Evolutionary conservation across 805 yeast genomes (phyloP).

Genomic region (Teunomyces cretensis): DNA sequence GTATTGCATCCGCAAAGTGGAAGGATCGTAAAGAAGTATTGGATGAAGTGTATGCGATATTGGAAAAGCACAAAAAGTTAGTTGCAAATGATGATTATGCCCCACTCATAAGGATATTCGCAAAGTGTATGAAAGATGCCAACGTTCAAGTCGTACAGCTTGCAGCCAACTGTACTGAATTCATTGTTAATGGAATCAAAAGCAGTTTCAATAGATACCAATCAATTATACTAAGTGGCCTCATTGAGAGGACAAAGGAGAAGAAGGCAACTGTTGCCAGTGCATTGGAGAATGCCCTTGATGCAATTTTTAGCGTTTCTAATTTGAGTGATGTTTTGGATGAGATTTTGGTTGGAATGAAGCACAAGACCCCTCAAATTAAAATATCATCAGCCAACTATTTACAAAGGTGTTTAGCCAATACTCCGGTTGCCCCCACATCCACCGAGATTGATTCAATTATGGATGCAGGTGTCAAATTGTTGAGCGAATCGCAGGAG

Average conservation of each 20-base stretch:
- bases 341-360: conserved; percentile 57
- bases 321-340: conserved; percentile 58
- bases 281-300: conserved; percentile 65
- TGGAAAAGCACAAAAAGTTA: conserved; percentile 55
- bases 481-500: conserved; percentile 81
- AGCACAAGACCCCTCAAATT: conserved; percentile 81
- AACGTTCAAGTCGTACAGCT: conserved; percentile 82
- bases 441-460: conserved; percentile 56
- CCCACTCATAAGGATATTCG: conserved; percentile 58
- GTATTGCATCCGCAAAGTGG: conserved; percentile 73
- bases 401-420: conserved; percentile 60
- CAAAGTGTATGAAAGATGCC: conserved; percentile 82
- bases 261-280: conserved; percentile 77
- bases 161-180: conserved; percentile 66
- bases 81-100: conserved; percentile 62
- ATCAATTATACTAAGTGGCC: conserved; percentile 51
- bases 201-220: conserved; percentile 55
- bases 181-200: conserved; percentile 66
- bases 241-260: conserved; percentile 84
- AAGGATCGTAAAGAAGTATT: conserved; percentile 86
- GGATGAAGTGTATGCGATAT: conserved; percentile 54
- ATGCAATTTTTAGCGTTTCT: conserved; percentile 55
- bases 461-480: conserved; percentile 54
- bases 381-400: conserved; percentile 68
- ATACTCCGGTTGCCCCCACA: conserved; percentile 49